Evolutionary conservation across 495 filamentous ascomycete genomes (phyloP).

Genomic region (Halenospora varia): DNA sequence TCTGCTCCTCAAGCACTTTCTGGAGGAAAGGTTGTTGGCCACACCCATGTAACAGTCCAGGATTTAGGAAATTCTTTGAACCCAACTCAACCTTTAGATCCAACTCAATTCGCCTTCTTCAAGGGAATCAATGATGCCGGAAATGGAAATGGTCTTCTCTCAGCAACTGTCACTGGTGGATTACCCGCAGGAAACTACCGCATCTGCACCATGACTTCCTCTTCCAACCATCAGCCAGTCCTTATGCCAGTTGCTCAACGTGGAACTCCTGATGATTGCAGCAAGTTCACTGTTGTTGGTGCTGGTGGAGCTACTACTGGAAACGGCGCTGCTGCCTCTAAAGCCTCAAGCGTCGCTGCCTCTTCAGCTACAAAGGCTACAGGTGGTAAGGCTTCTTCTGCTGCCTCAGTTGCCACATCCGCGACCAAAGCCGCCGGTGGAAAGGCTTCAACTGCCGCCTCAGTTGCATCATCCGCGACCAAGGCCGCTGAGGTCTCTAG

Average conservation of each 20-base stretch:
- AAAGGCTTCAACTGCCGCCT: background rate
- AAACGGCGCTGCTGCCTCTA: constrained; percentile 20
- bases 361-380: too few relatives aligned
- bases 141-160: constrained; percentile 56
- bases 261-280: constrained; percentile 70
- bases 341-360: constrained; percentile 9
- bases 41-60: constrained; percentile 70
- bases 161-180: constrained; percentile 52
- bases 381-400: background rate
- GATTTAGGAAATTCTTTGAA: constrained; percentile 53
- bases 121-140: constrained; percentile 75
- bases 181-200: constrained; percentile 56
- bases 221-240: constrained; percentile 74
- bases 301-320: constrained; percentile 6
- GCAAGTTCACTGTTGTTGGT: constrained; percentile 47
- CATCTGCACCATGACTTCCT: constrained; percentile 64
- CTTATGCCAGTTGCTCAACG: constrained; percentile 77
- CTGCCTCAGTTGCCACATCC: background rate
- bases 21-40: constrained; percentile 36
- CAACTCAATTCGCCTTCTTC: constrained; percentile 63
- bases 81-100: constrained; percentile 50
- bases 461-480: background rate
- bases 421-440: background rate
- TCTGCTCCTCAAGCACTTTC: constrained; percentile 60
- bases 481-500: too few relatives aligned